Evolutionary conservation across 176 grass and related monocot genomes (phyloP).

Genomic region (Sorghum bicolor): Sorghum_bicolor_NCBIv3 NC_012879.2:1388001-1388500

Average conservation of each 20-base stretch:
- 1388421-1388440: slow-evolving; percentile 47
- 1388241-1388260: slow-evolving; percentile 44
- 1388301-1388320: slow-evolving; percentile 62
- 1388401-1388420: slow-evolving; percentile 38
- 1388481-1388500: slow-evolving; percentile 52
- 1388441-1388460: slow-evolving; percentile 63
- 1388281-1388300: slow-evolving; percentile 75
- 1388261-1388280: slow-evolving; percentile 57
- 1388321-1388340: neutral
- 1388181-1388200: slow-evolving; percentile 53
- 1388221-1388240: slow-evolving; percentile 76
- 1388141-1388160: slow-evolving; percentile 19
- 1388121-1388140: neutral
- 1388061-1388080: neutral
- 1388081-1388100: neutral
- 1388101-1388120: neutral
- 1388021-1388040: neutral
- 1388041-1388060: neutral
- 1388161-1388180: neutral
- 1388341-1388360: slow-evolving; percentile 9
- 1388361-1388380: slow-evolving; percentile 15
- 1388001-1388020: neutral
- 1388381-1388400: slow-evolving; percentile 58
- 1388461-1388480: slow-evolving; percentile 49
- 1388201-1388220: slow-evolving; percentile 61